Conservation (phyloP, 345 rosid species). For the Linum tenue region DNA sequence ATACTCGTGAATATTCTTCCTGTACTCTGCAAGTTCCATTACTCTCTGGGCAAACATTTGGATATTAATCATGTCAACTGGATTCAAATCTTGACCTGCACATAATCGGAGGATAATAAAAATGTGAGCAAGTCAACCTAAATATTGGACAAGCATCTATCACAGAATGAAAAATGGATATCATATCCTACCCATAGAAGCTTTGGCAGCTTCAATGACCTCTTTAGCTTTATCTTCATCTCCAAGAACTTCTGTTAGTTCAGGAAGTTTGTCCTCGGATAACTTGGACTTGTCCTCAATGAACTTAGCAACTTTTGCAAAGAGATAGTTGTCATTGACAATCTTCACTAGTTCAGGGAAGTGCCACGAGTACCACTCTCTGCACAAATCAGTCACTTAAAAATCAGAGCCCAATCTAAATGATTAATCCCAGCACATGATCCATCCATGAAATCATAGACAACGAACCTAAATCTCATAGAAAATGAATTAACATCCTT, state of each 20-base stretch:
- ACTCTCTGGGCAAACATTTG: constrained; percentile 77
- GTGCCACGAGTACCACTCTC: constrained; percentile 99
- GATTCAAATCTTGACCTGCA: constrained; percentile 81
- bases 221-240: constrained; percentile 94
- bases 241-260: constrained; percentile 61
- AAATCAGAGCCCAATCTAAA: not conserved
- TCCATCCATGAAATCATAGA: not conserved
- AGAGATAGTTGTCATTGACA: constrained; percentile 84
- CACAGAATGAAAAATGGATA: constrained; percentile 1
- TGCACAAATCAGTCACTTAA: constrained; percentile 24
- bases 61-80: constrained; percentile 77
- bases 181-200: constrained; percentile 71
- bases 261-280: constrained; percentile 48
- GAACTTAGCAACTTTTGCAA: constrained; percentile 57
- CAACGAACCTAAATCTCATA: constrained; percentile 79
- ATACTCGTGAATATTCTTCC: constrained; percentile 82
- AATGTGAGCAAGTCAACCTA: not conserved
- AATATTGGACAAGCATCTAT: not conserved
- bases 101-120: constrained; percentile 1
- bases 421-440: not conserved
- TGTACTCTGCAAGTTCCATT: constrained; percentile 72
- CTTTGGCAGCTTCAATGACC: constrained; percentile 86
- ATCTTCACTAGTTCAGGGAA: constrained; percentile 92
- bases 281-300: constrained; percentile 67
- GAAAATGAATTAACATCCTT: constrained; percentile 81